phyloP scores from a whole-genome alignment of 1,284 basidiomycete genomes.

The Ganoderma leucocontextum region DNA sequence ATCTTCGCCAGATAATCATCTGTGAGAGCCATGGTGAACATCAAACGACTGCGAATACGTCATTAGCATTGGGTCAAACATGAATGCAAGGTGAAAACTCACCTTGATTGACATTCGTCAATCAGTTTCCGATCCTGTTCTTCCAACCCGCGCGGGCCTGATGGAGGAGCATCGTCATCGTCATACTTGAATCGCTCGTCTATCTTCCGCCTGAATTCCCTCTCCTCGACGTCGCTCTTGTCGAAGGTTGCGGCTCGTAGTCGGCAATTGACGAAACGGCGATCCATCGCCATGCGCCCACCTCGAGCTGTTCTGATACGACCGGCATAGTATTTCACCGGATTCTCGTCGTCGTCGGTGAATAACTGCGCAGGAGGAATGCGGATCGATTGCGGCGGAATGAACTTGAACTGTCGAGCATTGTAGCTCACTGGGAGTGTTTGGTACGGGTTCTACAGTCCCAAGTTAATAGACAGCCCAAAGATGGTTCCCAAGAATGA shows the following conservation, averaged over 20 bases:
- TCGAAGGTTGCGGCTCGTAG: constrained; percentile 42
- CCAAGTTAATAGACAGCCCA: not conserved
- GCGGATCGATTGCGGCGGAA: constrained; percentile 44
- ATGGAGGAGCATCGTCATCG: constrained; percentile 63
- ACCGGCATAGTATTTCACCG: constrained; percentile 58
- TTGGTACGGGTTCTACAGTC: constrained; percentile 69
- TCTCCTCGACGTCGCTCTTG: constrained; percentile 45
- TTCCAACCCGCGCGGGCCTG: constrained; percentile 68
- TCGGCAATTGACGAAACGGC: constrained; percentile 51
- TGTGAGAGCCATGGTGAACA: constrained; percentile 63
- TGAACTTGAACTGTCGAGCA: constrained; percentile 70
- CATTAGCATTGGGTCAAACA: not conserved
- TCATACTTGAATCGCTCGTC: constrained; percentile 78
- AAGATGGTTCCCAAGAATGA: constrained; percentile 14
- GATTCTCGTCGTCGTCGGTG: constrained; percentile 40
- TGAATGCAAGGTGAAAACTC: constrained; percentile 35
- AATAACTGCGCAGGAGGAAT: not conserved
- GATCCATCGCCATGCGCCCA: constrained; percentile 82
- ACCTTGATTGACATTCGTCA: constrained; percentile 75
- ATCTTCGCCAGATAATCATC: constrained; percentile 55
- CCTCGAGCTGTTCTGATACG: constrained; percentile 84
- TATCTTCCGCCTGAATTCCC: constrained; percentile 52
- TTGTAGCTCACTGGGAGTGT: constrained; percentile 54
- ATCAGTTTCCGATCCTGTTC: constrained; percentile 73
- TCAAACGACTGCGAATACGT: constrained; percentile 55